Percentiles rank a stretch among this genome's conserved stretches.
Evolutionary conservation across 768 basidiomycete genomes (phyloP).

Genomic region (Suillus cothurnatus): DNA sequence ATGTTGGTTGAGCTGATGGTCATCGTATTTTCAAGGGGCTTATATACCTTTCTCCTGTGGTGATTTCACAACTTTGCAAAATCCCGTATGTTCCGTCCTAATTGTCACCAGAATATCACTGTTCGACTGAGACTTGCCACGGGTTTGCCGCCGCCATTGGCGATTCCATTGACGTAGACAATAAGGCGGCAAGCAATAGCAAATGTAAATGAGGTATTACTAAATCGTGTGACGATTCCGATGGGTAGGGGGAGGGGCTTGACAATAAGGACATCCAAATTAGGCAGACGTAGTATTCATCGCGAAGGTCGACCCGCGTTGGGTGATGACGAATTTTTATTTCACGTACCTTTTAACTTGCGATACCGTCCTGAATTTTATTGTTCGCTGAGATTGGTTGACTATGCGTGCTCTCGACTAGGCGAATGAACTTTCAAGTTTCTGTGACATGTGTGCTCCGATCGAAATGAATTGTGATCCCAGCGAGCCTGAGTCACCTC

Average conservation of each 20-base stretch:
- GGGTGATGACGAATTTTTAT: neutral
- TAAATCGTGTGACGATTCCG: neutral
- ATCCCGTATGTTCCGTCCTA: neutral
- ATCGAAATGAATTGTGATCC: neutral
- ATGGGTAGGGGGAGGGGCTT: neutral
- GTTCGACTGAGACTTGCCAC: neutral
- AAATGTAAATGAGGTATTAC: neutral
- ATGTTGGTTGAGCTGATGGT: neutral
- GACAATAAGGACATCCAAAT: neutral
- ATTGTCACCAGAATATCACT: neutral
- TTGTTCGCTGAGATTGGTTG: neutral
- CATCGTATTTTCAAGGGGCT: neutral
- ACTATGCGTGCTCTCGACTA: neutral
- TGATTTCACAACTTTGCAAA: neutral
- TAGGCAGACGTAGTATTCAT: neutral
- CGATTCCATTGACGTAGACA: neutral
- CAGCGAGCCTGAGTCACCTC: neutral
- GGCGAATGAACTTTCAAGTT: neutral
- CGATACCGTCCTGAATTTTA: neutral
- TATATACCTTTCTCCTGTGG: neutral
- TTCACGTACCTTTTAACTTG: neutral
- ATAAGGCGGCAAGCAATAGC: neutral
- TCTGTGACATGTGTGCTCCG: neutral
- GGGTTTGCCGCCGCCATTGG: neutral
- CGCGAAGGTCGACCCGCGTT: neutral